Percentiles rank a stretch among this genome's conserved stretches.
phyloP scores from a whole-genome alignment of 2,329 filamentous ascomycete species.

The Cladosporium sp. region DNA sequence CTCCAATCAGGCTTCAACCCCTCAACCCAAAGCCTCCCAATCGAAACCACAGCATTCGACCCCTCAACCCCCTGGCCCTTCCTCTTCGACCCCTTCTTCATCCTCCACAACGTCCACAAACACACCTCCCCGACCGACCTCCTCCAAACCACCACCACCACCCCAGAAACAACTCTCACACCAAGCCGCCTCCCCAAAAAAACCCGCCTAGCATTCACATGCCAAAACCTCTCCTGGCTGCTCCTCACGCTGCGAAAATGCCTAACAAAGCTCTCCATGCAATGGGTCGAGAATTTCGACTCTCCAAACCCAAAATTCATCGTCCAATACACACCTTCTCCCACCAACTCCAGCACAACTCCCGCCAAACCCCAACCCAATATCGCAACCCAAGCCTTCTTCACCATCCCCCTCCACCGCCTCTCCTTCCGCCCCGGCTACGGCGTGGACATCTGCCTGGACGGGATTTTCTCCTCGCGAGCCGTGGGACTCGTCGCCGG shows the following conservation, averaged over 20 bases:
- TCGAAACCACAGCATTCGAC: slow-evolving; percentile 14
- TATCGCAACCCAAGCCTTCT: slow-evolving; percentile 23
- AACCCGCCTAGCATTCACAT: slow-evolving; percentile 13
- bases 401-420: slow-evolving; percentile 19
- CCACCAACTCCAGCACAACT: not conserved
- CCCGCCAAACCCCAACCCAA: too few species aligned
- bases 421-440: slow-evolving; percentile 16
- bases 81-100: slow-evolving; percentile 22
- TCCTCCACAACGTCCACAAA: slow-evolving; percentile 17
- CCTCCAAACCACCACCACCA: slow-evolving; percentile 10
- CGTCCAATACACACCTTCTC: slow-evolving; percentile 10
- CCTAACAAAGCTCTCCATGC: slow-evolving; percentile 2
- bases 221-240: slow-evolving; percentile 10
- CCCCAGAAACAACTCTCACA: slow-evolving; percentile 12
- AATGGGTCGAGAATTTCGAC: not conserved
- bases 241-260: slow-evolving; percentile 16
- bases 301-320: not conserved
- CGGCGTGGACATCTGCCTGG: slow-evolving; percentile 18
- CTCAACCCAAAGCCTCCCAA: too few species aligned
- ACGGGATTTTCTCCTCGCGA: slow-evolving; percentile 17
- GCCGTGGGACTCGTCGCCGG: not conserved
- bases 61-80: slow-evolving; percentile 19
- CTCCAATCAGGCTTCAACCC: not conserved
- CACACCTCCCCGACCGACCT: slow-evolving; percentile 16
- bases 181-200: not conserved